Base-by-base conservation (phyloP, 257 asterid genomes). In the Fraxinus cuspidata region DNA sequence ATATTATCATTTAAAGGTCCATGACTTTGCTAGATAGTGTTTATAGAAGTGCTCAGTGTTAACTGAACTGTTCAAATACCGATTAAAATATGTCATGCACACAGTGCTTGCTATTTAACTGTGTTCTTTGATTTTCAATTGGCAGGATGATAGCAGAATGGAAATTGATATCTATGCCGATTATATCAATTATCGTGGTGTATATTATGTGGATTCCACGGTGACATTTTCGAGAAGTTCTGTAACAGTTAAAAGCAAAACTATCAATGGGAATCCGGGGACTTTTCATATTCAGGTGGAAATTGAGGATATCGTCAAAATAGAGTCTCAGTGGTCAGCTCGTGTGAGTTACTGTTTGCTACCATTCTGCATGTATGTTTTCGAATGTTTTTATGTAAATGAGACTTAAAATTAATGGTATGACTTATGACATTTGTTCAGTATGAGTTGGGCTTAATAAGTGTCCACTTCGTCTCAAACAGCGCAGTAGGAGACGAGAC, bases 281-380 rank as follows among this genome's bases (percentile, higher is more conserved):
- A 81, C 66, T 11, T 86, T 84, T 71, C 79, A 70, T 77, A 40
- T 92, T 86, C 89, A 77, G 71, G 80, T 88, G 86, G 91, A 84
- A 68, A 74, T 92, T 23, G 94, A 88, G 37, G 95, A 93, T 84
- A 85, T 93, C 37, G 32, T 88, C 74, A 83, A 75, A 73, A 90
- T 93, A 79, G 91, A 93, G 85, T 85, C 97, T 71, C 79, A 82
- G 35, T 92, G 94, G 93, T 69, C 84, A 85, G 89, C 87, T 63
- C 89, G 80, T 83, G 98, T 93, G 74, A 76, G 92, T 82, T 80
- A 70, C 58, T 40, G 67, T 34, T 63, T 58, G 73, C 71, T 70
- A 49, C 25, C 47, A 74, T 66, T 32, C 74, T 75, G 65, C 6
- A 70, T 51, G 53, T 66, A 70, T 81, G 47, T 79, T 72, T 78